Conservation (phyloP, 768 basidiomycete genomes). For the Wakefieldia striispora region DNA sequence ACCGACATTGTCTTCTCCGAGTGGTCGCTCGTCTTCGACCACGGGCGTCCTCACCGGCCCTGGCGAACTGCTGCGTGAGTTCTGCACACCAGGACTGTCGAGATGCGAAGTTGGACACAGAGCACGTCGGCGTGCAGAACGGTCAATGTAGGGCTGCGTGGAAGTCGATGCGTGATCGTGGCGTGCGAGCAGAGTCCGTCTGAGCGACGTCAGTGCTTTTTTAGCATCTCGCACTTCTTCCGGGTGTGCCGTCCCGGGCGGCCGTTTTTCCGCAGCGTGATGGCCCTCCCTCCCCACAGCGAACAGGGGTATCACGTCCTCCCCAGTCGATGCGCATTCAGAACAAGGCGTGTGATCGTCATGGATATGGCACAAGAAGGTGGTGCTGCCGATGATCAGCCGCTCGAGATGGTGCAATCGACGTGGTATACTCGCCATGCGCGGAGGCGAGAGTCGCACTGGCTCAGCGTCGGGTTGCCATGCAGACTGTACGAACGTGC, state of each 20-base stretch:
- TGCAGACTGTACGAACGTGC: constrained; percentile 57
- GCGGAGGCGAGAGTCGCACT: constrained; percentile 58
- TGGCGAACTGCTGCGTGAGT: constrained; percentile 21
- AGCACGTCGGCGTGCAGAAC: constrained; percentile 68
- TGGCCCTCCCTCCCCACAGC: constrained; percentile 16
- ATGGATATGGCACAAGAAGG: constrained; percentile 71
- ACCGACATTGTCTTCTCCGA: constrained; percentile 62
- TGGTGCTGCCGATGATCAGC: constrained; percentile 67
- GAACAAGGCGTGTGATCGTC: constrained; percentile 56
- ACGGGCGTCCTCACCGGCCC: constrained; percentile 18
- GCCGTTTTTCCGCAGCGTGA: constrained; percentile 22
- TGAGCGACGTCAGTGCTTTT: constrained; percentile 64
- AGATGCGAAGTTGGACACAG: constrained; percentile 49
- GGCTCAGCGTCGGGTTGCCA: constrained; percentile 28
- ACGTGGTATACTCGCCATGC: constrained; percentile 67
- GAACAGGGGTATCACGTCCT: constrained; percentile 60
- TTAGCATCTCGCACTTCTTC: constrained; percentile 49
- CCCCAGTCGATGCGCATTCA: constrained; percentile 51
- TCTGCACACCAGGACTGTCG: constrained; percentile 51
- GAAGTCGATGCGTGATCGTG: constrained; percentile 22
- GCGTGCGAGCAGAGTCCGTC: constrained; percentile 57
- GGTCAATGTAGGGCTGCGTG: constrained; percentile 51
- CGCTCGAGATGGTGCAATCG: constrained; percentile 61
- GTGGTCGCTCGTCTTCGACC: constrained; percentile 39
- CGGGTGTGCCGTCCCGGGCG: constrained; percentile 3